Conservation (phyloP, 306 rosid species). For the Rosa persica region DNA sequence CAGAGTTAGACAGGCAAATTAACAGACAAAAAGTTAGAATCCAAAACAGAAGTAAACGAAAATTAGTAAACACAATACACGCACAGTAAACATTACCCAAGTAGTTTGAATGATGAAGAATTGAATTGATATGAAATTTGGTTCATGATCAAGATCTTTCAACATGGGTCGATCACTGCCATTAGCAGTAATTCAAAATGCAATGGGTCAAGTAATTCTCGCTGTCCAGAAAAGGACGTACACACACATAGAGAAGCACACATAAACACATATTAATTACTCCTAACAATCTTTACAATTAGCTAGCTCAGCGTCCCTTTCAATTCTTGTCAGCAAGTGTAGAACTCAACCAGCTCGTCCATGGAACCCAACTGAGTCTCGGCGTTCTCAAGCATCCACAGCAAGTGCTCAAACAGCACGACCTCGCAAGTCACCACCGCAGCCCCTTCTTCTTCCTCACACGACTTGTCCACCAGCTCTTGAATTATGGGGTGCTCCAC, state of each 20-base stretch:
- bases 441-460: constrained; percentile 21
- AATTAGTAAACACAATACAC: neutral
- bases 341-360: constrained; percentile 82
- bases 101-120: neutral
- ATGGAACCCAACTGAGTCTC: constrained; percentile 72
- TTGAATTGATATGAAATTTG: neutral
- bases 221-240: constrained; percentile 16
- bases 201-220: constrained; percentile 20
- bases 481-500: constrained; percentile 74
- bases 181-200: neutral
- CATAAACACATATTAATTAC: neutral
- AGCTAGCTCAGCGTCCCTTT: neutral
- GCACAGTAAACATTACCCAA: neutral
- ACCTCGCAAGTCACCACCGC: constrained; percentile 73
- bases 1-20: neutral
- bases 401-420: constrained; percentile 84
- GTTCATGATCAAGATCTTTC: constrained; percentile 6
- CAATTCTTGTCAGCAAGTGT: constrained; percentile 44
- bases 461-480: constrained; percentile 68
- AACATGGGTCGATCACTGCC: constrained; percentile 5
- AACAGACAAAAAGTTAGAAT: neutral
- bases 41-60: neutral
- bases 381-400: constrained; percentile 83
- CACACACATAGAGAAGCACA: neutral
- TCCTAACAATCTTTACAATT: constrained; percentile 28